Evolutionary conservation across 371 early-diverging fungal species (phyloP), one percentile per base, ranked within the genome.

Genomic region (Chytridium lagenaria): DNA sequence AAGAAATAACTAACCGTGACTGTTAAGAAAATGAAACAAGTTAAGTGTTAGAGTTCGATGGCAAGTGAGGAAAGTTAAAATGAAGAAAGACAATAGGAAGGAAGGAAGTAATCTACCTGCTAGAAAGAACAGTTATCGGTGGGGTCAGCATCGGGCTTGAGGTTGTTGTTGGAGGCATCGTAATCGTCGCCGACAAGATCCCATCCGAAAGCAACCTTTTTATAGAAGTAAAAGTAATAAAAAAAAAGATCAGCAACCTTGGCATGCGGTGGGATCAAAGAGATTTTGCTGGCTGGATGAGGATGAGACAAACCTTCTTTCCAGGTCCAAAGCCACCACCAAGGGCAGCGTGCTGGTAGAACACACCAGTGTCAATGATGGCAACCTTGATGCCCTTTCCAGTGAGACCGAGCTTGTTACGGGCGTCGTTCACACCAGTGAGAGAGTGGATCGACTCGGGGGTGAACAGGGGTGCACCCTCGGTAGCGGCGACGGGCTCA

Each of bases 331-430:
- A 90, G 55, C 91, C 85, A 15, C 90, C 90, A 26, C 90, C 91
- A 61, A 92, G 79, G 5, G 91, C 90, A 50, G 91, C 90, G 75
- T 91, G 91, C 19, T 82, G 85, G 76, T 89, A 92, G 77, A 90
- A 89, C 28, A 91, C 82, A 23, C 89, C 88, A 7, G 84, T 78
- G 73, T 87, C 88, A 30, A 88, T 82, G n/a, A 66, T 22, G 30
- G 44, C 49, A 28, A 66, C 67, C 28, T 79, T 71, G 19, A 80
- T 70, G 50, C 79, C 79, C 66, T 73, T 75, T 33, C 81, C 81
- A 38, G 68, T 71, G 36, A 68, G n/a, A 0, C 76, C 76, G 51
- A 72, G 55, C 39, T 33, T 34, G 12, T 51, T 44, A 16, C 72
- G 75, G 15, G 52, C 65, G 12, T 37, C 69, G 22, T 30, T 23